These are phyloP conservation scores for Trichosanthes truncata DNA, from an alignment of 306 rosid genomes.

Conservation along the genomic window DNA sequence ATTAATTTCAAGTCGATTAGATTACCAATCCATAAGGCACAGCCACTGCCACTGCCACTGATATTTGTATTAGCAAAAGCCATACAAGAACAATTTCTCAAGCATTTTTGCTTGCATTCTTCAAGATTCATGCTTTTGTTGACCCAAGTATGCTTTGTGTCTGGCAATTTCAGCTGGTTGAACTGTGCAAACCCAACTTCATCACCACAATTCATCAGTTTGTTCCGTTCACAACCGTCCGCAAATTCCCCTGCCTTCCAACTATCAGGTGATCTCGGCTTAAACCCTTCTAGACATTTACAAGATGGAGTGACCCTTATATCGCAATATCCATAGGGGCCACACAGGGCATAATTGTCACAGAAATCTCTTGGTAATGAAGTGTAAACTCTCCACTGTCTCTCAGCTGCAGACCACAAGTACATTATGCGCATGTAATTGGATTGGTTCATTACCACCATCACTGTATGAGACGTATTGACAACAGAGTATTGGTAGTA, in stretches of 20 bases:
- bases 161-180: conserved; percentile 34
- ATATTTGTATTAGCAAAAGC: conserved; percentile 46
- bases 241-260: conserved; percentile 21
- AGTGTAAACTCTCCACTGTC: conserved; percentile 18
- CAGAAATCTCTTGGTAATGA: conserved; percentile 25
- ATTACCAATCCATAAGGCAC: conserved; percentile 61
- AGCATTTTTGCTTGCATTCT: conserved; percentile 43
- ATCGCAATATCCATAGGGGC: conserved; percentile 23
- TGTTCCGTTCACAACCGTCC: conserved; percentile 27
- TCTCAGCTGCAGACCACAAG: conserved; percentile 12
- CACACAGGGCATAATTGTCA: conserved; percentile 29
- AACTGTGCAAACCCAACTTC: conserved; percentile 24
- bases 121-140: conserved; percentile 24
- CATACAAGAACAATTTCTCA: conserved; percentile 48
- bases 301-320: conserved; percentile 18
- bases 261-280: conserved; percentile 14
- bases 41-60: conserved; percentile 51
- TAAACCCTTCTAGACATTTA: conserved; percentile 34
- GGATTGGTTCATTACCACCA: conserved; percentile 27
- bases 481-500: conserved; percentile 2
- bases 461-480: conserved; percentile 9
- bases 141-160: conserved; percentile 36
- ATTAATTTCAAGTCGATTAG: conserved; percentile 30
- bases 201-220: conserved; percentile 17
- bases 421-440: not conserved